Evolutionary conservation across 2,329 filamentous ascomycete species (phyloP), one percentile per base, ranked within the genome.

Genomic region (Claviceps fusiformis): DNA sequence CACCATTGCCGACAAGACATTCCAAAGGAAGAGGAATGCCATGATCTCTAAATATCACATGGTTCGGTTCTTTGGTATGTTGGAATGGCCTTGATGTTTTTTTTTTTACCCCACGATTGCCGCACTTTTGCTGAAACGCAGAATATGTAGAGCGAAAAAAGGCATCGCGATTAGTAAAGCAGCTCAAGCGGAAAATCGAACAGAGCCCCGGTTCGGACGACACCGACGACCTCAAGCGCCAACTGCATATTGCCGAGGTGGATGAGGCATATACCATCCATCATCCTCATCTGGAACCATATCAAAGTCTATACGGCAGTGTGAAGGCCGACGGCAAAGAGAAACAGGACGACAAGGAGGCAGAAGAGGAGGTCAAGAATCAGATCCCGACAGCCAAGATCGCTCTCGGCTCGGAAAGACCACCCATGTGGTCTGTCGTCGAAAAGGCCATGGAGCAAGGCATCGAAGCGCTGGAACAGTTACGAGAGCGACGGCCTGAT

Each of bases 1-100:
- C 59, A 84, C 87, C 63, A 73, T 91, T 56, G 74, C 70, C 5
- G 75, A 79, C 59, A 75, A 78, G 50, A 73, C 79, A 57, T 75
- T 77, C 56, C 81, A 82, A 62, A 83, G 82, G 70, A 77, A 76
- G 64, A 77, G 81, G 60, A 77, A 77, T 62, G 76, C 81, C 57
- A 88, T 91, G 80, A 89, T 91, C 59, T 75, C 75, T 52, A 86
- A 84, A 67, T 93, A 90, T 63, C 87, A 92, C 67, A 91, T 89
- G 80, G 81, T 92, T 52, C 76, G 88, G 33, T 93, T 93, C 67
- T 92, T 92, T 69, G 88, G 87, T 87, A 74, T 11, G 60, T 45
- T 8, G 41, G 19, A 50, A 27, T 47, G 24, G 10, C 13, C 10
- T 47, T 15, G 24, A 47, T 17, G 11, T 4, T 47, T 47, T 29